Evolutionary conservation across 352 stramenopile genomes (phyloP), one percentile per base, ranked within the genome.

Genomic region (Phytophthora tentaculata): DNA sequence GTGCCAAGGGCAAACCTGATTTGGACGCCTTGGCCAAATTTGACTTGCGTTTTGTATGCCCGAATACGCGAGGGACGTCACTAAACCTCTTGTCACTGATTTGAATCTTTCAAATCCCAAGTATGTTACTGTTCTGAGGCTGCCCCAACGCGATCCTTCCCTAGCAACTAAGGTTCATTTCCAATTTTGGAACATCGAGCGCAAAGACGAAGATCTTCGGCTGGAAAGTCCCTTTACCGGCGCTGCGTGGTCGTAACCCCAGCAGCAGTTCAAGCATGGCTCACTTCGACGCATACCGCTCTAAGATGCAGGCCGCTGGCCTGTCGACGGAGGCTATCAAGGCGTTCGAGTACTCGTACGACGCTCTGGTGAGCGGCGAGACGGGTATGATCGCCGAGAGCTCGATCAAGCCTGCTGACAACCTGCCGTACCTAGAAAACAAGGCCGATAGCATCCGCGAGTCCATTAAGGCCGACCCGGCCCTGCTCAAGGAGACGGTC

Each of bases 261-360:
- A 73, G 53, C 58, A 75, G 52, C 50, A 72, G 24, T 49, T 62
- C 55, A 45, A 76, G 22, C 50, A 92, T 92, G 84, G 58, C 78
- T 8, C 61, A 78, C 52, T 97, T 94, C 65, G 79, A 83, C 58
- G 83, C 79, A 17, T 96, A 91, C 77, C 85, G 98, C 84, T 76
- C 87, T 71, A 99, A 99, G 89, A 99, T 99, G 97, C 81, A 97
- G 73, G 86, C 86, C 32, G 97, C 97, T 22, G 96, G 96, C 48
- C 91, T 99, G 61, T 98, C 93, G 62, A 83, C 94, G 37, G 97
- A 97, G 19, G 97, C 97, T 61, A 98, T 99, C 81, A 96, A 97
- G 69, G 95, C 97, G 50, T 99, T 99, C 69, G 95, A 99, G 86
- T 98, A 94, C 72, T 98, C 95, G 48, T 99, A 99, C 84, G 88